These are phyloP conservation scores for Capsicum baccatum DNA, from an alignment of 257 asterid species.

Conservation along the genomic window DNA sequence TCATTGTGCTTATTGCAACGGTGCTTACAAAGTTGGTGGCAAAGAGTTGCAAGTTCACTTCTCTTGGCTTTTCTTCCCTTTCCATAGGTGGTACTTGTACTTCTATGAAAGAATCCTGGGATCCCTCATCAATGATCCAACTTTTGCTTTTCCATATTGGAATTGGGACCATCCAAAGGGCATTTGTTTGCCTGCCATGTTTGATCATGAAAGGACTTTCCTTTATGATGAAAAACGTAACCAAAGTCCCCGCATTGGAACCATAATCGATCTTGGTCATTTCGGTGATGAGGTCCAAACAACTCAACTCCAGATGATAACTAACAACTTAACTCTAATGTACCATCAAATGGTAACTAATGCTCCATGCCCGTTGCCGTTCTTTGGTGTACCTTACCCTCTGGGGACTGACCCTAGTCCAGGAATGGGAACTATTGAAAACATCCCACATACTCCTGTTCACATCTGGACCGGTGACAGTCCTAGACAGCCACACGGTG, in stretches of 20 bases:
- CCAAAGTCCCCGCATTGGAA: conserved; percentile 25
- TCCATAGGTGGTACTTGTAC: conserved; percentile 44
- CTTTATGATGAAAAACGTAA: conserved; percentile 34
- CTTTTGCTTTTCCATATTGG: conserved; percentile 37
- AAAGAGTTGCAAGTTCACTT: conserved; percentile 33
- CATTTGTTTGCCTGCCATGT: conserved; percentile 36
- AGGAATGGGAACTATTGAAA: conserved; percentile 35
- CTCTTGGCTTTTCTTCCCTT: conserved; percentile 46
- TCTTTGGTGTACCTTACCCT: conserved; percentile 30
- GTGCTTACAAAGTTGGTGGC: conserved; percentile 31
- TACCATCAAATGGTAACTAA: conserved; percentile 37
- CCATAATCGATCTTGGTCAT: conserved; percentile 17
- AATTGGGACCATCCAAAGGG: conserved; percentile 42
- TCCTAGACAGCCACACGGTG: not conserved
- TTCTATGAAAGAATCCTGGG: conserved; percentile 45
- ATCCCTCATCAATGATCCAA: conserved; percentile 33
- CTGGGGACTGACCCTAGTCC: not conserved
- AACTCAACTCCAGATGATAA: not conserved
- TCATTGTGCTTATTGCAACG: conserved; percentile 47
- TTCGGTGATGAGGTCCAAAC: not conserved
- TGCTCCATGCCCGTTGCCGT: not conserved
- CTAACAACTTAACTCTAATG: conserved; percentile 30
- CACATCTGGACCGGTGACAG: conserved; percentile 29
- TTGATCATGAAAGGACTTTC: not conserved
- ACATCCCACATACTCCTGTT: conserved; percentile 32